Conservation (phyloP, 768 basidiomycete species). For the Suillus discolor region DNA sequence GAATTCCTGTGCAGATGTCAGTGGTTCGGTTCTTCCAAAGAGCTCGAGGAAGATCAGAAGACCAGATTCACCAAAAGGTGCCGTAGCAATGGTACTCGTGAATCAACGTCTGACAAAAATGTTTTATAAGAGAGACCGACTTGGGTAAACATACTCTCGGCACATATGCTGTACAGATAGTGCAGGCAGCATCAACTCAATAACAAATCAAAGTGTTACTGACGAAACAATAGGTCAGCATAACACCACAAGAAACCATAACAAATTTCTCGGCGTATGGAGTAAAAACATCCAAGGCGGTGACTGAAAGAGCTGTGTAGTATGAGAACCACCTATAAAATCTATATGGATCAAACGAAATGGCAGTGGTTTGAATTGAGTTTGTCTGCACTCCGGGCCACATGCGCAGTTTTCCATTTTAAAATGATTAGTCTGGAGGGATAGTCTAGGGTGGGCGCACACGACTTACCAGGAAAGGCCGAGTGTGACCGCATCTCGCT, state of each 20-base stretch:
- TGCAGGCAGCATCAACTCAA: neutral
- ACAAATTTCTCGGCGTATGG: neutral
- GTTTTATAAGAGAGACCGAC: neutral
- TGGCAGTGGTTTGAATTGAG: neutral
- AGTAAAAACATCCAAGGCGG: neutral
- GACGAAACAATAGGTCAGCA: neutral
- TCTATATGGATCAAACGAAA: too few relatives aligned
- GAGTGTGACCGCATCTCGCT: neutral
- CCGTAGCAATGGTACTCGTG: too few relatives aligned
- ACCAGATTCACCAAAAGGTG: neutral
- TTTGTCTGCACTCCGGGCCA: neutral
- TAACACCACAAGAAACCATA: neutral
- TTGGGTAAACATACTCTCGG: neutral
- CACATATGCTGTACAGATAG: neutral
- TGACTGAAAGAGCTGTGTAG: neutral
- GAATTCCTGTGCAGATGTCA: neutral
- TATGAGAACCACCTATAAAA: neutral
- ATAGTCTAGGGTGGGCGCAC: neutral
- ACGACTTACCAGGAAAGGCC: neutral
- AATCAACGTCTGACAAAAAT: neutral
- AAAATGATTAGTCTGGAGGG: neutral
- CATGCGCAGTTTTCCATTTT: constrained; percentile 1
- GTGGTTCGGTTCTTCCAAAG: neutral
- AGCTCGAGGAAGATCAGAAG: neutral
- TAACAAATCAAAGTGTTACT: neutral